Base-by-base conservation (phyloP, 495 filamentous ascomycete genomes). In the Alectoria sarmentosa region DNA sequence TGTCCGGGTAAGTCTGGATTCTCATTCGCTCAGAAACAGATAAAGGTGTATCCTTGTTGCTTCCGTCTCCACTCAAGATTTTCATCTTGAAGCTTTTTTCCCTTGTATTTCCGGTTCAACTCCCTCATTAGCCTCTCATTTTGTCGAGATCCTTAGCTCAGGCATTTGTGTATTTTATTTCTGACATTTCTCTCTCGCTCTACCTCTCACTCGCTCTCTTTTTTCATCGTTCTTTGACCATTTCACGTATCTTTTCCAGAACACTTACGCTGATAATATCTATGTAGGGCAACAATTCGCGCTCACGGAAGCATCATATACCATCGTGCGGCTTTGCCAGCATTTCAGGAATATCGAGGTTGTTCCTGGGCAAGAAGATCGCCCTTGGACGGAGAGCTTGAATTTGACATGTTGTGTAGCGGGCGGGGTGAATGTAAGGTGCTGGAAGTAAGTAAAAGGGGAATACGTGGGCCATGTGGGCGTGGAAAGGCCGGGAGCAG, bases 261-360 rank as follows among this genome's bases (percentile, higher is more conserved):
- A 23, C 42, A 6, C 1, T 7, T 23, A n/a, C 21, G 3, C 9
- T 36, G 17, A 71, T 82, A 46, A 1, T 23, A 6, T 6, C 21
- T 9, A 46, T 10, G 1, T 19, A 52, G 77, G 77, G 11, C 73
- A 85, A 72, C 81, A 85, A 67, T 84, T 83, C 68, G 86, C 86
- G 13, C 72, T 87, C 4, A 84, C 80, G 9, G 83, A 88, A 70
- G 80, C 81, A 9, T 46, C 42, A 0, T 46, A 46, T 10, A 46
- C 42, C 42, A 46, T 46, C 42, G 8, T 46, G 4, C 42, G 42
- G 7, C 42, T 46, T 21, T 46, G 42, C 42, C 42, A 46, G 42
- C 3, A 5, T 2, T 46, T 46, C 42, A 46, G 21, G 7, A 46
- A 23, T 3, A 23, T 46, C 42, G 21, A 46, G 21, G 42, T 46